A percentile compares a stretch with the other conserved stretches of the same genome.
phyloP scores from a whole-genome alignment of 768 basidiomycete genomes.

The Brasilioporus rufonigricans region DNA sequence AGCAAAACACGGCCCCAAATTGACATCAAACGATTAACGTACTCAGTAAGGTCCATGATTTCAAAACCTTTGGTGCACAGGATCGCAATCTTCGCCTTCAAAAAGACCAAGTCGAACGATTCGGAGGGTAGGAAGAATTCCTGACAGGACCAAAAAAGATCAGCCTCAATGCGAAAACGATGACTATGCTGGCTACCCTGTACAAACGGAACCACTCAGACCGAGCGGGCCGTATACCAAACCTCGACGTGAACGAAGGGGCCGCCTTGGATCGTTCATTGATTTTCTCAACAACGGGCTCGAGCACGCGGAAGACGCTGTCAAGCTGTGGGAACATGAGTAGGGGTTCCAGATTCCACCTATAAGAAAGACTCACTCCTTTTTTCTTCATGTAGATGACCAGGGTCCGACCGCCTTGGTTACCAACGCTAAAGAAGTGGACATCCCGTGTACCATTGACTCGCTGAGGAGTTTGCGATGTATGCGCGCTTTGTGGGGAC shows the following conservation, averaged over 20 bases:
- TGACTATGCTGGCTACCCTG: conserved; percentile 43
- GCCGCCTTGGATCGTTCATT: conserved; percentile 73
- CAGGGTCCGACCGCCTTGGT: conserved; percentile 80
- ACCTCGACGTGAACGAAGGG: conserved; percentile 66
- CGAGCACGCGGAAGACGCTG: conserved; percentile 95
- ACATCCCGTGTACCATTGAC: conserved; percentile 90
- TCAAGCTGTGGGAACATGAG: conserved; percentile 50
- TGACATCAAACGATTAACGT: conserved; percentile 28
- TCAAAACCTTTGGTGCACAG: conserved; percentile 94
- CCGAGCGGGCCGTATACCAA: conserved; percentile 74
- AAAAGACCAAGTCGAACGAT: conserved; percentile 86
- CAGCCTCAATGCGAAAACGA: not conserved
- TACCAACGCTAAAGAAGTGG: conserved; percentile 93
- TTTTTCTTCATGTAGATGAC: conserved; percentile 97
- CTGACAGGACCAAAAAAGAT: conserved; percentile 24
- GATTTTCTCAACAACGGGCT: conserved; percentile 90
- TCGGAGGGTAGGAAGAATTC: conserved; percentile 94
- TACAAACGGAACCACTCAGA: conserved; percentile 96
- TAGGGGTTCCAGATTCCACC: conserved; percentile 6
- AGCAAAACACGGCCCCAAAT: not conserved
- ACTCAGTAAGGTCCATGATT: conserved; percentile 96
- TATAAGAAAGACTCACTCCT: conserved; percentile 45
- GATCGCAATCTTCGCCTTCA: conserved; percentile 91
- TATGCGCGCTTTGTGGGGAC: conserved; percentile 62
- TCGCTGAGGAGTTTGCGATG: conserved; percentile 82